A percentile compares a stretch with the other conserved stretches of the same genome.
Conservation (phyloP, 2,329 filamentous ascomycete species). For the Penicillium brevicompactum region DNA sequence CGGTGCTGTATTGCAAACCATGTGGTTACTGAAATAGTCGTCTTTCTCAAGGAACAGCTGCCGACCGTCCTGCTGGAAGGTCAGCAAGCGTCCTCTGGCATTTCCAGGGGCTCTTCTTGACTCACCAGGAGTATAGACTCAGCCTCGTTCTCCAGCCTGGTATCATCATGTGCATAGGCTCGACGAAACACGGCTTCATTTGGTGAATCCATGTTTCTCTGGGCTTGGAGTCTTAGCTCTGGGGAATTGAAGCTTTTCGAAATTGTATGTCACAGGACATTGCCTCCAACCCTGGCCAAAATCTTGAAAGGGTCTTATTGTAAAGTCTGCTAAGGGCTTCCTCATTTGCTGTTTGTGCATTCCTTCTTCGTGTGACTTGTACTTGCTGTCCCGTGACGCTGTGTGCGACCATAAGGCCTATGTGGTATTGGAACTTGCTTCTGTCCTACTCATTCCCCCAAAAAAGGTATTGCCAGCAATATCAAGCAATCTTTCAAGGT, state of each 20-base stretch:
- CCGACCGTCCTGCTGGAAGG: neutral
- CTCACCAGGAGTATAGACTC: neutral
- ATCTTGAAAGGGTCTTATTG: neutral
- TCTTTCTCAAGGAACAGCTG: slow-evolving; percentile 25
- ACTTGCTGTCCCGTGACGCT: neutral
- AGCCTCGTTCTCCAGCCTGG: neutral
- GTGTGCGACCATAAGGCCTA: neutral
- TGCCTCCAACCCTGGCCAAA: neutral
- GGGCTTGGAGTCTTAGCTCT: neutral
- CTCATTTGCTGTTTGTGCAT: neutral
- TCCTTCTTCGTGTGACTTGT: neutral
- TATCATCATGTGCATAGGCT: neutral
- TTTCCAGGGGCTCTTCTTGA: neutral
- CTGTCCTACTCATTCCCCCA: neutral
- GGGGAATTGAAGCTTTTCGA: neutral
- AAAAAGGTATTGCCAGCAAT: neutral
- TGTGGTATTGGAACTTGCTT: neutral
- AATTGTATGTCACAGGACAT: neutral
- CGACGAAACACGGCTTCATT: neutral
- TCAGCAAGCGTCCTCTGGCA: neutral
- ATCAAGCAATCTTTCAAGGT: too few species aligned
- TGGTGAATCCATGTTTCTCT: neutral
- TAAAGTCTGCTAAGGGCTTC: neutral
- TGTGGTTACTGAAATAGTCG: neutral
- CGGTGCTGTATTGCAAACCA: neutral